Conservation (phyloP, 495 filamentous ascomycete species). For the Neurospora tetraspora region DNA sequence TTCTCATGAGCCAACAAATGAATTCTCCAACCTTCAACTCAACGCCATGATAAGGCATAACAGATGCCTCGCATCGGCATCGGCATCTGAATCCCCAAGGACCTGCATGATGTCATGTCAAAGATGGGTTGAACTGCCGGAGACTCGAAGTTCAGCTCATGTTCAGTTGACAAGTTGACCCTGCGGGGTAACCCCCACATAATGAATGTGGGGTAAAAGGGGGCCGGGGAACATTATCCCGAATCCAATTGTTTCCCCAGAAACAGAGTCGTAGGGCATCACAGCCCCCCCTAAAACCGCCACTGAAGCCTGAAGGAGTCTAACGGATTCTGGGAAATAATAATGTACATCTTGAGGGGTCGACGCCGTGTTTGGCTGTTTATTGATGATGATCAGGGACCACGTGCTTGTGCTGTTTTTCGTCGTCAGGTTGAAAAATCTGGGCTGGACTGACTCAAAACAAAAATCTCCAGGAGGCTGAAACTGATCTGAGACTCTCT, state of each 20-base stretch:
- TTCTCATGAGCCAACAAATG: no score
- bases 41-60: no score
- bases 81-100: no score
- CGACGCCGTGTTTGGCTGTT: neutral
- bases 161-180: neutral
- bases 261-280: neutral
- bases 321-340: neutral
- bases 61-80: no score
- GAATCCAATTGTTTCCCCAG: neutral
- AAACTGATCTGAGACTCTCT: neutral
- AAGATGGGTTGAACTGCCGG: neutral
- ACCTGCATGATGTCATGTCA: neutral
- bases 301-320: neutral
- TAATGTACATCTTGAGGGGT: neutral
- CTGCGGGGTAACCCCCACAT: neutral
- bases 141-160: neutral
- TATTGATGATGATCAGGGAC: neutral
- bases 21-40: no score
- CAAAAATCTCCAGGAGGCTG: neutral
- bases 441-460: neutral
- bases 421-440: neutral
- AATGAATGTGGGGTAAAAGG: neutral
- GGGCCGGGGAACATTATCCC: neutral
- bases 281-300: neutral
- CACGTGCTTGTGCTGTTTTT: neutral